Conservation (phyloP, 352 stramenopile genomes). For the Phytophthora macrochlamydospora region DNA sequence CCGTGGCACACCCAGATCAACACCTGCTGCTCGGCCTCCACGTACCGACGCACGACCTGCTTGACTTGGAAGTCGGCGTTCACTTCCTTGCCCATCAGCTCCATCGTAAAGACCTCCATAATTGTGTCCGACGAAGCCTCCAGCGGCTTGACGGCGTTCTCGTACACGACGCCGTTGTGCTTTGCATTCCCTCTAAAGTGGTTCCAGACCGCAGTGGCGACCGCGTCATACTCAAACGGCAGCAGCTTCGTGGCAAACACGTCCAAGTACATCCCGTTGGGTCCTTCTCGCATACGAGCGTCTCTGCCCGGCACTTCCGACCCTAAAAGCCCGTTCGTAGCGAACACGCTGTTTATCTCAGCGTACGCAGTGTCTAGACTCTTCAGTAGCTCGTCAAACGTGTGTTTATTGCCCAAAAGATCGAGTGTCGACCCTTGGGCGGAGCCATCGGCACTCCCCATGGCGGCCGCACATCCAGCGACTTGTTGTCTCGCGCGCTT, state of each 20-base stretch:
- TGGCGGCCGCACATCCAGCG: slow-evolving; percentile 1
- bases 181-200: slow-evolving; percentile 26
- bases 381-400: slow-evolving; percentile 1
- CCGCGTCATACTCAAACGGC: slow-evolving; percentile 14
- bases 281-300: slow-evolving; percentile 22
- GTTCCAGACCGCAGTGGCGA: slow-evolving; percentile 19
- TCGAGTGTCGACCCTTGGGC: slow-evolving; percentile 1
- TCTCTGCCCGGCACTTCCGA: slow-evolving; percentile 5
- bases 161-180: slow-evolving; percentile 25
- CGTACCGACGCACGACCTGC: slow-evolving; percentile 45
- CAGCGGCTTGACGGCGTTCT: slow-evolving; percentile 14
- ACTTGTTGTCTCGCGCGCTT: slow-evolving; percentile 13
- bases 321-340: slow-evolving; percentile 16
- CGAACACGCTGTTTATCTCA: slow-evolving; percentile 19
- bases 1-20: slow-evolving; percentile 17
- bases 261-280: slow-evolving; percentile 26
- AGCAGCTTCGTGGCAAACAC: slow-evolving; percentile 29
- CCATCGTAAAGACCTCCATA: slow-evolving; percentile 45
- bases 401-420: background rate
- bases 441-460: background rate
- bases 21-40: slow-evolving; percentile 35
- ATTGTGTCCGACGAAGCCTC: slow-evolving; percentile 39
- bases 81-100: slow-evolving; percentile 40
- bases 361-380: slow-evolving; percentile 11
- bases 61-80: slow-evolving; percentile 39